Percentiles rank a stretch among this genome's conserved stretches.
These are phyloP conservation scores for Coelastrella sp. DNA, from an alignment of 139 green algal genomes.

Conservation along the genomic window DNA sequence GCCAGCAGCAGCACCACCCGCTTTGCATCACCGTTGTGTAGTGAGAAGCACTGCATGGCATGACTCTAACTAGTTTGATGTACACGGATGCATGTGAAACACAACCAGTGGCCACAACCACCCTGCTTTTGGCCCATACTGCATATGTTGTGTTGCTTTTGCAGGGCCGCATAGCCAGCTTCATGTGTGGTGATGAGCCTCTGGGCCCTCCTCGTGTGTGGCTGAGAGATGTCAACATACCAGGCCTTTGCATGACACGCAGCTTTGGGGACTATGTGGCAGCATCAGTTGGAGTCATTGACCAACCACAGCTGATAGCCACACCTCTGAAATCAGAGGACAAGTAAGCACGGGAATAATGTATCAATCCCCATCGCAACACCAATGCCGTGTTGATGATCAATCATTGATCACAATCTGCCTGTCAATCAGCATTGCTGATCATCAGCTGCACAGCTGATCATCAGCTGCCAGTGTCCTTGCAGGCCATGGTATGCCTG, in stretches of 20 bases:
- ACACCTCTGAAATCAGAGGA: conserved; percentile 54
- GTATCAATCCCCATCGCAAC: too few relatives aligned
- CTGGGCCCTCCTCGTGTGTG: conserved; percentile 69
- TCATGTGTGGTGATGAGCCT: conserved; percentile 46
- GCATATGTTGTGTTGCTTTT: neutral
- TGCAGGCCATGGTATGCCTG: too few relatives aligned
- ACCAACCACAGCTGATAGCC: conserved; percentile 56
- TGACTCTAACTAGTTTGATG: neutral
- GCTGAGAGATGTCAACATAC: conserved; percentile 54
- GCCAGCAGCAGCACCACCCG: too few relatives aligned
- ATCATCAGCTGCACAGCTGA: too few relatives aligned
- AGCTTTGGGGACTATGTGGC: conserved; percentile 68
- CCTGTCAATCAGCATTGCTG: too few relatives aligned
- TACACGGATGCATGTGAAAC: neutral
- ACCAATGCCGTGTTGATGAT: too few relatives aligned
- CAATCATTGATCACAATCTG: too few relatives aligned
- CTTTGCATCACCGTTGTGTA: too few relatives aligned
- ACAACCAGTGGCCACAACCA: neutral
- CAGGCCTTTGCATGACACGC: conserved; percentile 67
- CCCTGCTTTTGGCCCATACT: too few relatives aligned
- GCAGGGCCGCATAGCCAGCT: conserved; percentile 67
- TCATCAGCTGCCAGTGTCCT: too few relatives aligned
- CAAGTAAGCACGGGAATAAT: conserved; percentile 17
- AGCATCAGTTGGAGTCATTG: conserved; percentile 60
- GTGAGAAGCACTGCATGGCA: too few relatives aligned